Evolutionary conservation across 2,329 filamentous ascomycete species (phyloP), one percentile per base, ranked within the genome.

Genomic region (Orbilia brochopaga): DNA sequence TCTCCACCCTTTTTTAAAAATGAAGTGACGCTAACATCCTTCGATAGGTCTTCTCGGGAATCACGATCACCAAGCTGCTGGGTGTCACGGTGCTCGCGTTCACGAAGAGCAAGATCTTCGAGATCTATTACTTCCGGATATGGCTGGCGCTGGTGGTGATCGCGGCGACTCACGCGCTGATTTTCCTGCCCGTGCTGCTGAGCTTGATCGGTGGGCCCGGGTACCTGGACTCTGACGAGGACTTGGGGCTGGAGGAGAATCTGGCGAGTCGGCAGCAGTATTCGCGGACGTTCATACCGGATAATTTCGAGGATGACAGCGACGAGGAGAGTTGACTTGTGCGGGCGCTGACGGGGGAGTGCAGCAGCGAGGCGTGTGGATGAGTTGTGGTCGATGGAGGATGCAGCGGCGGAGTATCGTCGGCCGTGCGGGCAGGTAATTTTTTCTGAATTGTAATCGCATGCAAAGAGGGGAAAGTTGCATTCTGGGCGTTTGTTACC

Each of bases 91-190:
- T 99, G 37, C 83, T 99, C 19, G 94, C 94, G 0, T 99, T 97
- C 78, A 99, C 94, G 6, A 84, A 90, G 57, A 96, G 91, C 79
- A 99, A 97, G 85, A 99, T 99, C 78, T 99, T 99, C 77, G 95
- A 99, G 82, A 91, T 99, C 66, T 99, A 99, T 81, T 99, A 99
- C 81, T 99, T 99, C 84, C 86, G 94, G 48, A 90, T 99, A 48
- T 99, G 94, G 94, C 82, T 97, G 17, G 89, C 92, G 5, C 85
- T 99, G 61, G 92, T 99, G 10, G 79, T 95, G 8, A 93, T 96
- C 79, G 95, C 92, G 1, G 91, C 91, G 6, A 84, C 88, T 8
- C 94, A 99, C 79, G 91, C 94, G 0, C 83, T 99, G 53, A 85
- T 99, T 6, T 96, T 97, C 79, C 82, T 99, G 76, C 94, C 94